Evolutionary conservation across 2,329 filamentous ascomycete genomes (phyloP).

Genomic region (Lasiodiplodia sp.): DNA sequence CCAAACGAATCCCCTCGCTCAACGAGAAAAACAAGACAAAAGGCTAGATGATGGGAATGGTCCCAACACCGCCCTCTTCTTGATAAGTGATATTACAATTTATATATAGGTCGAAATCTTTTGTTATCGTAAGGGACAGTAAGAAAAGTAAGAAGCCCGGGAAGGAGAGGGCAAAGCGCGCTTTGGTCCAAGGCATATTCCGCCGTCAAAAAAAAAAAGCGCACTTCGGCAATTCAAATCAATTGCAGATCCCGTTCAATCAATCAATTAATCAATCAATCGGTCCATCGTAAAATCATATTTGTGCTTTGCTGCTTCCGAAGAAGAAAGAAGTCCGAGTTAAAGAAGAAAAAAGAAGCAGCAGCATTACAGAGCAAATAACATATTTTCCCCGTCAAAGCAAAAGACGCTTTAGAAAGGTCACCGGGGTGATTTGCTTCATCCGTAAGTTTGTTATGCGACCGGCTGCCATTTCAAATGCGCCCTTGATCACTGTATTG

Average conservation of each 20-base stretch:
- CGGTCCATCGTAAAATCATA: constrained; percentile 23
- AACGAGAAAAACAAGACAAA: not conserved
- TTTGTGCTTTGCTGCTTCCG: constrained; percentile 3
- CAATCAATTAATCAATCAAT: constrained; percentile 14
- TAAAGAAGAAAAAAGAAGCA: not conserved
- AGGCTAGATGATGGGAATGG: not conserved
- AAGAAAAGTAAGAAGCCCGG: not conserved
- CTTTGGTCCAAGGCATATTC: not conserved
- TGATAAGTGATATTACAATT: not conserved
- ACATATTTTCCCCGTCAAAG: constrained; percentile 4
- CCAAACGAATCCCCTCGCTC: not conserved
- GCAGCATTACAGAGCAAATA: constrained; percentile 1
- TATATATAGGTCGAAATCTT: not conserved
- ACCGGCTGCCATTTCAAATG: constrained; percentile 15
- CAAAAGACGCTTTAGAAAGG: constrained; percentile 7
- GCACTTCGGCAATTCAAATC: not conserved
- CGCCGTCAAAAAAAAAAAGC: not conserved
- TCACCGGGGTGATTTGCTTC: not conserved
- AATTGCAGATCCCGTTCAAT: not conserved
- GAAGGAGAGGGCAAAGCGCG: not conserved
- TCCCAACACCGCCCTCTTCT: not conserved
- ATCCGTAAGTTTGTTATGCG: not conserved
- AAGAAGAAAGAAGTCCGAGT: not conserved
- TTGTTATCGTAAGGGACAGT: not conserved
- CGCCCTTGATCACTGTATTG: not conserved